These are phyloP conservation scores for Citropsis articulata DNA, from an alignment of 345 rosid genomes.

Conservation along the genomic window DNA sequence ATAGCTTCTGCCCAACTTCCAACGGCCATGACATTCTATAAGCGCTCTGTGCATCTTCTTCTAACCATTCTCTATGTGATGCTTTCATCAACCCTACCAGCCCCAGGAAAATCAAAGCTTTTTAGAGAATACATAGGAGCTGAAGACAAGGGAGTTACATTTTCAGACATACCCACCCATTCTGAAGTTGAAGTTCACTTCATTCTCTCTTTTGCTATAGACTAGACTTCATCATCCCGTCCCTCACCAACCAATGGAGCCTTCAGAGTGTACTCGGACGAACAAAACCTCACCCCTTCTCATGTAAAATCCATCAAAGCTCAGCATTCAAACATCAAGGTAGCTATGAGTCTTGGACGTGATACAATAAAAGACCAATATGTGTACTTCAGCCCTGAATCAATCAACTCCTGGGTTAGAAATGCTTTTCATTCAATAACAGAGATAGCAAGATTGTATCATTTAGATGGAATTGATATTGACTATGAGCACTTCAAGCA, in stretches of 20 bases:
- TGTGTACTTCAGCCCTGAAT: conserved; percentile 32
- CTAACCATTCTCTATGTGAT: conserved; percentile 15
- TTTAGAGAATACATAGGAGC: conserved; percentile 66
- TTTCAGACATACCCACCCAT: conserved; percentile 44
- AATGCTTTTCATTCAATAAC: conserved; percentile 46
- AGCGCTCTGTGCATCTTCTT: conserved; percentile 10
- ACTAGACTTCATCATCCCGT: conserved; percentile 33
- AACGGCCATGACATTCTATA: conserved; percentile 24
- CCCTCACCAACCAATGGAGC: conserved; percentile 49
- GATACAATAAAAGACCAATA: conserved; percentile 19
- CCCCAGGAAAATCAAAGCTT: conserved; percentile 40
- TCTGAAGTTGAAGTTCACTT: conserved; percentile 41
- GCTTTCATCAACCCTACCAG: conserved; percentile 26
- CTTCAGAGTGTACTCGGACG: conserved; percentile 45
- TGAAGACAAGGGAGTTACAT: conserved; percentile 34
- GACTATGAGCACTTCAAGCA: conserved; percentile 53
- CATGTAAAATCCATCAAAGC: conserved; percentile 38
- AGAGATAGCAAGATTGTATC: conserved; percentile 27
- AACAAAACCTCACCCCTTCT: conserved; percentile 32
- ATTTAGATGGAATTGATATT: conserved; percentile 51
- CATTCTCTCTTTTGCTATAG: conserved; percentile 51
- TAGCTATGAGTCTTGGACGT: conserved; percentile 61
- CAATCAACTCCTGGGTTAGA: conserved; percentile 48
- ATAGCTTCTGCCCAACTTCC: background rate
- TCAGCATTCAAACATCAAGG: conserved; percentile 38